Percentiles rank a stretch among this genome's conserved stretches.
These are phyloP conservation scores for Phoenix roebelenii DNA, from an alignment of 176 grass and related monocot genomes.

Conservation along the genomic window DNA sequence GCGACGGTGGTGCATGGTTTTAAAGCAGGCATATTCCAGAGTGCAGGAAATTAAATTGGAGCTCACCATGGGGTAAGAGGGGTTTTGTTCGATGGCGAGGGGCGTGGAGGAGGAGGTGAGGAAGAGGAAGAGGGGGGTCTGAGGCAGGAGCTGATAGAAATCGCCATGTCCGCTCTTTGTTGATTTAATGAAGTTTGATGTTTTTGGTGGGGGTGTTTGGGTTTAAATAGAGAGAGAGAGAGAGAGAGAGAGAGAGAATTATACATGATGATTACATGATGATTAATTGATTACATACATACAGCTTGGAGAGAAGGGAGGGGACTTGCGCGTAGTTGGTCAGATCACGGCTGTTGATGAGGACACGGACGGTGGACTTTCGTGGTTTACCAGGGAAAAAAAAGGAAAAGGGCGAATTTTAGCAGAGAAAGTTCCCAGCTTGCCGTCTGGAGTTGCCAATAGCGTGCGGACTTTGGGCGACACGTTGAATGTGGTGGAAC, in stretches of 20 bases:
- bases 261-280: no score
- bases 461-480: not conserved
- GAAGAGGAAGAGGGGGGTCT: slow-evolving; percentile 22
- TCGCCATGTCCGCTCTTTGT: slow-evolving; percentile 20
- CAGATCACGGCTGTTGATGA: slow-evolving; percentile 35
- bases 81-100: not conserved
- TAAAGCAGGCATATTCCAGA: no score
- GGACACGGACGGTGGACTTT: slow-evolving; percentile 40
- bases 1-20: no score
- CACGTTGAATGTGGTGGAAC: slow-evolving; percentile 32
- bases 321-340: slow-evolving; percentile 10
- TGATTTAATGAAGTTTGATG: no score
- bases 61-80: slow-evolving; percentile 17
- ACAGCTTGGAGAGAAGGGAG: not conserved
- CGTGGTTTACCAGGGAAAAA: not conserved
- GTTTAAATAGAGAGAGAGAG: no score
- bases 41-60: no score
- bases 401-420: not conserved
- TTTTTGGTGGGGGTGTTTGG: no score
- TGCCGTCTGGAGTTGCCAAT: slow-evolving; percentile 42
- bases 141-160: slow-evolving; percentile 44
- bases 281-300: no score
- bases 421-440: slow-evolving; percentile 15
- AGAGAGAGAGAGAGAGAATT: no score
- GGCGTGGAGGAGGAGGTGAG: not conserved